phyloP scores from a whole-genome alignment of 2,329 filamentous ascomycete species.

The Penicillium oxalicum region DNA sequence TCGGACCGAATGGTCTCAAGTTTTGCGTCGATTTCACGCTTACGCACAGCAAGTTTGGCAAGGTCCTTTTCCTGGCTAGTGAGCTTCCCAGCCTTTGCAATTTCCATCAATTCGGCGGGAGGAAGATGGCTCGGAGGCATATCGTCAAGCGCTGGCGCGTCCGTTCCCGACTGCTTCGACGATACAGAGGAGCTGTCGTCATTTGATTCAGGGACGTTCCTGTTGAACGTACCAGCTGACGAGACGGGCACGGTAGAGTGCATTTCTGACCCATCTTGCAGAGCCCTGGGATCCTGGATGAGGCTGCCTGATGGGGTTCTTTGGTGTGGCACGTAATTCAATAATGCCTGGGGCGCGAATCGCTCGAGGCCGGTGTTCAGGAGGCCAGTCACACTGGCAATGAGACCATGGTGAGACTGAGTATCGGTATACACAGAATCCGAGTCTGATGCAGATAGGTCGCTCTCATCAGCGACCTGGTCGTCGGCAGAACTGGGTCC shows the following conservation, averaged over 20 bases:
- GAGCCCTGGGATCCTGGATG: background rate
- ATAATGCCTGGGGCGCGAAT: constrained; percentile 46
- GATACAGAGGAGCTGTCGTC: constrained; percentile 14
- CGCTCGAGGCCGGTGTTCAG: constrained; percentile 44
- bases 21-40: constrained; percentile 34
- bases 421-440: constrained; percentile 17
- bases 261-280: background rate
- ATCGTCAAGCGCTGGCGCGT: constrained; percentile 16
- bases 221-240: background rate
- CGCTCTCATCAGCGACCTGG: constrained; percentile 7
- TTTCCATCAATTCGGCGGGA: constrained; percentile 21
- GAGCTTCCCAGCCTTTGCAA: constrained; percentile 27
- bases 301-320: constrained; percentile 10
- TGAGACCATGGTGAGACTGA: constrained; percentile 28
- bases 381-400: constrained; percentile 32
- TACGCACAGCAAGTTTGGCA: constrained; percentile 37
- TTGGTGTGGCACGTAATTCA: constrained; percentile 43
- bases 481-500: constrained; percentile 1
- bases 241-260: background rate
- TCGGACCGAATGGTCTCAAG: constrained; percentile 33
- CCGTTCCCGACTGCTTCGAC: constrained; percentile 17
- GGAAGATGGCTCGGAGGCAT: constrained; percentile 17
- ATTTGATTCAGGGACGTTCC: background rate
- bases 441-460: constrained; percentile 13
- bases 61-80: constrained; percentile 40